Evolutionary conservation across 345 rosid species (phyloP), one percentile per base, ranked within the genome.

Genomic region (Eucalyptus coolabah): DNA sequence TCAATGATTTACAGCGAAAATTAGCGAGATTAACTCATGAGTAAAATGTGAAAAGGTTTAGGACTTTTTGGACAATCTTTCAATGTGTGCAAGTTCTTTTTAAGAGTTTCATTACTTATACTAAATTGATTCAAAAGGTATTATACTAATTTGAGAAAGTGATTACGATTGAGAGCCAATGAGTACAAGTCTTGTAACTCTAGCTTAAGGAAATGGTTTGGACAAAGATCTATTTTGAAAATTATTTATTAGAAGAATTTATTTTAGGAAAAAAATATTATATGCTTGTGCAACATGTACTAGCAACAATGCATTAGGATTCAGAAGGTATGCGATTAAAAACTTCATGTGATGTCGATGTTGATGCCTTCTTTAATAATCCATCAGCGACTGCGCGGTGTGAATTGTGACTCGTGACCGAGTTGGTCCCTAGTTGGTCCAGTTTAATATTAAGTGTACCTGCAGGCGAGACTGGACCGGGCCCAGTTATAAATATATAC

Each of bases 1-100:
- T 56, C 30, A 56, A 9, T 0, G 1, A 56, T 24, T 24, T 24
- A 0, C 0, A 11, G 3, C 3, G 0, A 56, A 56, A 23, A 56
- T 56, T 56, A 0, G 1, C 1, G 3, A 23, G 1, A 56, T 56
- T 1, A 1, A 24, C 30, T 56, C 0, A 54, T 56, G 28, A 26
- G 30, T 11, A 56, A 56, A 56, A 56, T 26, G 28, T 56, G 13
- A 56, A 56, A 56, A 56, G 1, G 1, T 26, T 56, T 56, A 56
- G 0, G 6, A 53, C 2, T 53, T 53, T 53, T 21, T 53, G 11
- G 5, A 53, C 24, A 53, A 53, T 53, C 4, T 8, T 53, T 53
- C 1, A 8, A 53, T 21, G 2, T 53, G 0, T 21, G 8, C 44
- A 72, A 72, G 44, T 34, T 72, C 15, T 11, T 34, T 72, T 69